Percentiles rank a stretch among this genome's conserved stretches.
Conservation (phyloP, 1,139 yeast genomes). For the Lodderomyces metapsilosis region DNA sequence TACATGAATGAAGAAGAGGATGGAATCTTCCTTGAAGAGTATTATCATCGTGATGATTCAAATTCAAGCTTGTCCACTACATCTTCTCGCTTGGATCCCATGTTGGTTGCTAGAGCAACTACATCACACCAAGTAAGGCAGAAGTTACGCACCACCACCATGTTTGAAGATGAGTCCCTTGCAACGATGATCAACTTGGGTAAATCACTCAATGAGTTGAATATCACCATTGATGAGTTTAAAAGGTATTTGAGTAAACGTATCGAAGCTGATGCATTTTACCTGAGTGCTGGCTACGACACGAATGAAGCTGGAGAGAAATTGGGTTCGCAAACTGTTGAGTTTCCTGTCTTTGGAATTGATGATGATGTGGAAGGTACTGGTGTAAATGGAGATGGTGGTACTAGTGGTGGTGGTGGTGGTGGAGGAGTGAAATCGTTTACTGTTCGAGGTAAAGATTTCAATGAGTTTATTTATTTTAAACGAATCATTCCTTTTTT, state of each 20-base stretch:
- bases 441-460: constrained; percentile 6
- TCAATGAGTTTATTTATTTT: constrained; percentile 36
- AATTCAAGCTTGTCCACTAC: not conserved
- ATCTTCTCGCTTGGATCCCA: not conserved
- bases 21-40: constrained; percentile 13
- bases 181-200: constrained; percentile 45
- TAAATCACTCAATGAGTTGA: constrained; percentile 68
- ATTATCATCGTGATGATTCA: not conserved
- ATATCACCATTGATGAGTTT: constrained; percentile 53
- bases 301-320: not conserved
- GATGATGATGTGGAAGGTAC: not conserved
- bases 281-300: not conserved
- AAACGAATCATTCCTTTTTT: constrained; percentile 41
- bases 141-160: not conserved
- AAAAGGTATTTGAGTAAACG: constrained; percentile 49
- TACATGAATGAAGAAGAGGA: constrained; percentile 33
- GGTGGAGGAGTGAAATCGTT: not conserved
- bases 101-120: not conserved
- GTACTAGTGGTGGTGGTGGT: not conserved
- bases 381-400: not conserved
- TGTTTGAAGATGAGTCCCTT: not conserved
- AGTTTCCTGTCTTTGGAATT: not conserved
- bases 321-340: not conserved
- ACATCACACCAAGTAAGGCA: not conserved
- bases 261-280: constrained; percentile 29